Evolutionary conservation across 306 rosid genomes (phyloP).

Genomic region (Carpinus viminea): DNA sequence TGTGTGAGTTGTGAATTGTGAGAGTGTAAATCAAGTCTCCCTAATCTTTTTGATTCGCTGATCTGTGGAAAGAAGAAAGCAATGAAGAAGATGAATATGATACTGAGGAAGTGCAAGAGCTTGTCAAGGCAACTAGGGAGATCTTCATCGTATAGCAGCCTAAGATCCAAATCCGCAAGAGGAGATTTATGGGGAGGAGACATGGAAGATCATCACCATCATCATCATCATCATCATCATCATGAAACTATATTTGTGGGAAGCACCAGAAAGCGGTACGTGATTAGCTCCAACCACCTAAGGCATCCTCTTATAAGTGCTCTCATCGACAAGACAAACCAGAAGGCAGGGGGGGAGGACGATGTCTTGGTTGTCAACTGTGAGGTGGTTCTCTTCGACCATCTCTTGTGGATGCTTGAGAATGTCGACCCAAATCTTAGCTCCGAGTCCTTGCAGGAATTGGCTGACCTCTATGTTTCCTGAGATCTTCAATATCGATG

Average conservation of each 20-base stretch:
- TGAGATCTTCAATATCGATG: conserved; percentile 15
- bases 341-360: conserved; percentile 20
- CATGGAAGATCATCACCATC: too few species aligned
- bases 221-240: not conserved
- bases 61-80: not conserved
- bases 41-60: conserved; percentile 11
- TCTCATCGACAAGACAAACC: conserved; percentile 63
- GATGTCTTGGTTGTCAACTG: conserved; percentile 58
- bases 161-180: conserved; percentile 70
- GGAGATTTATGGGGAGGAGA: conserved; percentile 44
- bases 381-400: conserved; percentile 91
- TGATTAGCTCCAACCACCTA: conserved; percentile 59
- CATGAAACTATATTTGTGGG: conserved; percentile 67
- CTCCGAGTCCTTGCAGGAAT: conserved; percentile 79
- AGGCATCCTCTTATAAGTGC: conserved; percentile 72
- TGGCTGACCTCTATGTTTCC: conserved; percentile 78
- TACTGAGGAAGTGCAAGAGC: conserved; percentile 86
- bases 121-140: conserved; percentile 75
- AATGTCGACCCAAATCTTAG: conserved; percentile 70
- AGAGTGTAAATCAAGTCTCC: conserved; percentile 62
- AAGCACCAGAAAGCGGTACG: conserved; percentile 70
- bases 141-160: conserved; percentile 70
- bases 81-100: conserved; percentile 72
- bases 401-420: conserved; percentile 87
- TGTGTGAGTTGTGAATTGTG: not conserved